Evolutionary conservation across 306 rosid genomes (phyloP), one percentile per base, ranked within the genome.

Genomic region (Ormosia semicastrata): DNA sequence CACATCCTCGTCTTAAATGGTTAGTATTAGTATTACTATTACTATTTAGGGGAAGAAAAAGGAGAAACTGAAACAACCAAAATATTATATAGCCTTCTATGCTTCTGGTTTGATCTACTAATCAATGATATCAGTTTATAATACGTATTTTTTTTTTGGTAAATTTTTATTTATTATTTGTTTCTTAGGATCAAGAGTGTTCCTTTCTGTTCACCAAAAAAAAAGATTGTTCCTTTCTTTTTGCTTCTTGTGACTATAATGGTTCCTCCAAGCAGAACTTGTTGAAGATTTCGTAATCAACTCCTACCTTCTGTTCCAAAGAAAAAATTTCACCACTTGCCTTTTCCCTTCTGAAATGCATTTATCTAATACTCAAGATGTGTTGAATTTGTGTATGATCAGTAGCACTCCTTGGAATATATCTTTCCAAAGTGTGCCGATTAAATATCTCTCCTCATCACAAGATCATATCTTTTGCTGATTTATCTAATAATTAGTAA

Each of bases 1-100:
- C 73, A 67, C 64, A 33, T 39, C 79, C 36, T 67, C 87, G 43
- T 86, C 75, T 46, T 77, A 47, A 66, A 78, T 78, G 86, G 84
- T 84, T 81, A 59, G 70, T 69, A 32, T 71, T 59, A 24, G 0
- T 24, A 24, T 24, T 24, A 24, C 24, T 24, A 24, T 24, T 24
- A 24, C 24, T 24, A 24, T 24, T 67, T 8, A 5, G 44, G 52
- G 44, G 24, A 24, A 63, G 9, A 12, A 18, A 13, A 13, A 53
- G 24, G 24, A 24, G 24, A n/a, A 15, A 24, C 24, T 24, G 39
- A 75, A 54, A 4, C 39, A 44, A 57, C 40, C 44, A 37, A 58
- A 41, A 49, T 8, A 63, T 63, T 17, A 11, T n/a, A 6, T 3
- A 63, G 24, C 46, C 24, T 62, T 10, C 12, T 47, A 47, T 15